A percentile compares a stretch with the other conserved stretches of the same genome.
Conservation (phyloP, 768 basidiomycete genomes). For the Strobilomyces dryophilus region DNA sequence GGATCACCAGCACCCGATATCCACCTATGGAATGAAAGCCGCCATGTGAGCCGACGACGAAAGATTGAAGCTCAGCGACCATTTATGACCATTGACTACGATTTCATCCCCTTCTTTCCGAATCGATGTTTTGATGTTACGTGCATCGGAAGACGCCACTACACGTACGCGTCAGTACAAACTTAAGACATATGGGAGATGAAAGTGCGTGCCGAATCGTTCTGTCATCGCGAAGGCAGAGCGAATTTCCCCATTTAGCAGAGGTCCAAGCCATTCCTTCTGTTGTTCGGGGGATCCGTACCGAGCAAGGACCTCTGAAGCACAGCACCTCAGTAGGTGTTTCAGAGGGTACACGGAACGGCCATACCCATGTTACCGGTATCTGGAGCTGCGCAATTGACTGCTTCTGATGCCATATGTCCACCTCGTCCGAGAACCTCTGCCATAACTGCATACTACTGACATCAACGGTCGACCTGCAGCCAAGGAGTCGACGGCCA, state of each 20-base stretch:
- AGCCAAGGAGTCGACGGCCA: constrained; percentile 9
- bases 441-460: constrained; percentile 95
- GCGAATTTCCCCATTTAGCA: constrained; percentile 90
- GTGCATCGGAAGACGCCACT: constrained; percentile 94
- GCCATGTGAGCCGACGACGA: constrained; percentile 9
- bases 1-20: constrained; percentile 97
- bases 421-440: constrained; percentile 86
- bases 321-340: constrained; percentile 1
- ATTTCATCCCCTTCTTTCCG: constrained; percentile 81
- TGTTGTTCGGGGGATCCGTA: constrained; percentile 93
- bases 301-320: constrained; percentile 88
- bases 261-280: constrained; percentile 81
- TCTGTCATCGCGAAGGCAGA: constrained; percentile 98
- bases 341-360: background rate
- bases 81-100: constrained; percentile 95
- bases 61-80: constrained; percentile 42
- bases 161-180: constrained; percentile 1
- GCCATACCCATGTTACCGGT: constrained; percentile 92
- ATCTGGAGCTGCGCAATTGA: constrained; percentile 95
- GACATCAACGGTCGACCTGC: background rate
- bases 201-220: constrained; percentile 55
- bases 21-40: constrained; percentile 55
- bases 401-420: constrained; percentile 77
- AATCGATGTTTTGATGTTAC: constrained; percentile 88
- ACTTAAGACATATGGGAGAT: constrained; percentile 2